Evolutionary conservation across 768 basidiomycete genomes (phyloP).

Genomic region (Suillus discolor): DNA sequence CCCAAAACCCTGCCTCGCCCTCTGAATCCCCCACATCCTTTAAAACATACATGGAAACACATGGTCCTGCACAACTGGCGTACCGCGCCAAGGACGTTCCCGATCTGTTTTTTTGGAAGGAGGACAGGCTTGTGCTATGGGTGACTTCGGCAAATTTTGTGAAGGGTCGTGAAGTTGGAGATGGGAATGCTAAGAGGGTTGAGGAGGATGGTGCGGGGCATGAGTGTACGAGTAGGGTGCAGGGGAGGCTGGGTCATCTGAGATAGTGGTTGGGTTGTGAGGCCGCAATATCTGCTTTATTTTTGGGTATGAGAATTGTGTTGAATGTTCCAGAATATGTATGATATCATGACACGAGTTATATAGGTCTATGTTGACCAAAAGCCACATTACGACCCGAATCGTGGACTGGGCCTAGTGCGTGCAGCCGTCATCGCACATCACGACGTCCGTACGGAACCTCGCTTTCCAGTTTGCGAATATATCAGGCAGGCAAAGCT

Average conservation of each 20-base stretch:
- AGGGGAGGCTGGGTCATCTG: slow-evolving; percentile 41
- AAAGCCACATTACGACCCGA: too few species aligned
- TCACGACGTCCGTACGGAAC: too few species aligned
- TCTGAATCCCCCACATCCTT: slow-evolving; percentile 53
- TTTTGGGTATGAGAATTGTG: too few species aligned
- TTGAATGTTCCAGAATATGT: too few species aligned
- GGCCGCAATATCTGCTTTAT: too few species aligned
- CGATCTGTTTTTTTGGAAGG: slow-evolving; percentile 62
- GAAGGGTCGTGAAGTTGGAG: slow-evolving; percentile 22
- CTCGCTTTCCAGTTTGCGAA: too few species aligned
- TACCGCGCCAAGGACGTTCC: slow-evolving; percentile 38
- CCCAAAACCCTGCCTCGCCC: slow-evolving; percentile 47
- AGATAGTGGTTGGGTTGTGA: slow-evolving; percentile 20
- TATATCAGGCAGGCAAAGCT: too few species aligned
- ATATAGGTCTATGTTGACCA: too few species aligned
- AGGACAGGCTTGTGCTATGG: slow-evolving; percentile 72
- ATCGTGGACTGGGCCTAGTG: too few species aligned
- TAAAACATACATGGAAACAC: slow-evolving; percentile 43
- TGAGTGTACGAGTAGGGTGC: slow-evolving; percentile 62
- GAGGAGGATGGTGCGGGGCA: slow-evolving; percentile 55
- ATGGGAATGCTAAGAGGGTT: too few species aligned
- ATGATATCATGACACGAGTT: too few species aligned
- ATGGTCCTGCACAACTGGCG: slow-evolving; percentile 49
- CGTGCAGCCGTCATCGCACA: too few species aligned
- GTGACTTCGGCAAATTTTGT: slow-evolving; percentile 34